A percentile compares a stretch with the other conserved stretches of the same genome.
These are phyloP conservation scores for Arabidopsis suecica DNA, from an alignment of 345 rosid species.

Conservation along the genomic window DNA sequence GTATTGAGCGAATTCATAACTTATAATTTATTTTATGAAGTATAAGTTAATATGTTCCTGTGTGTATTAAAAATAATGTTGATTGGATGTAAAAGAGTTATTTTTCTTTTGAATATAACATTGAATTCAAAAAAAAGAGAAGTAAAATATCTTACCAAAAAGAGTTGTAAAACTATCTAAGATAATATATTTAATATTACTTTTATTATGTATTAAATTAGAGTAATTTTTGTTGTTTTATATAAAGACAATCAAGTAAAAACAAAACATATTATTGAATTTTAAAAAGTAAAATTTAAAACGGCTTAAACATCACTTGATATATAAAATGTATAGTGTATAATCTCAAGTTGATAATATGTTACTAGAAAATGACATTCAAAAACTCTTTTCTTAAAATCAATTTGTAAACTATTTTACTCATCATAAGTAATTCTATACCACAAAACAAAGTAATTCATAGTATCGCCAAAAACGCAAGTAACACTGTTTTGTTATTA, in stretches of 20 bases:
- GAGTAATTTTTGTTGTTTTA: background rate
- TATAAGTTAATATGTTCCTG: background rate
- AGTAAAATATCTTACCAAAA: background rate
- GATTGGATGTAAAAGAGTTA: background rate
- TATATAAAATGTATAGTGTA: background rate
- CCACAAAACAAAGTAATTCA: background rate
- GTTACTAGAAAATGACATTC: background rate
- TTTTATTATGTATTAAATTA: background rate
- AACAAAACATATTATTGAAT: background rate
- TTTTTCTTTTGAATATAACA: too few species aligned
- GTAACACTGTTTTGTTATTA: background rate
- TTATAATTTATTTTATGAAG: background rate
- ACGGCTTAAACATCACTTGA: background rate
- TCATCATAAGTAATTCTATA: background rate
- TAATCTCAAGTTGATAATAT: background rate
- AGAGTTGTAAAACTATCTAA: background rate
- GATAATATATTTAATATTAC: background rate
- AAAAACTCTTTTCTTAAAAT: background rate
- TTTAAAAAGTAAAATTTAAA: background rate
- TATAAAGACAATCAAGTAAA: background rate
- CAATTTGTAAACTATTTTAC: background rate
- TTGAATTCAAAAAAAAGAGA: too few species aligned
- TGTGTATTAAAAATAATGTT: background rate
- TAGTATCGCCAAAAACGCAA: background rate
- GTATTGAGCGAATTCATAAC: background rate